These are phyloP conservation scores for Telfairia occidentalis DNA, from an alignment of 331 rosid species.

Conservation along the genomic window DNA sequence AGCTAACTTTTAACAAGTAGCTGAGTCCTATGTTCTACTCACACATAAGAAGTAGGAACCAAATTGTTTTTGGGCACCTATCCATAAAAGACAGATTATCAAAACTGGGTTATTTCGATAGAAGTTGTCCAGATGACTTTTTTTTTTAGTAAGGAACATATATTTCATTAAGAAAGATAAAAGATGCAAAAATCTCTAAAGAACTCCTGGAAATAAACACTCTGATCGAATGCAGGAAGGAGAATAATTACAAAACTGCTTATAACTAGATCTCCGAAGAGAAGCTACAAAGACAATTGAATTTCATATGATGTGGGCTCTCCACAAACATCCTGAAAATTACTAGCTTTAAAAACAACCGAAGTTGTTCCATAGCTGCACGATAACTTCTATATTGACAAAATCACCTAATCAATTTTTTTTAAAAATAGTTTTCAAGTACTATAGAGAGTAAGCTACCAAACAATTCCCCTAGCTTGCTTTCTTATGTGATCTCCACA, in stretches of 20 bases:
- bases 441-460: no score
- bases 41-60: slow-evolving; percentile 2
- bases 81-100: not conserved
- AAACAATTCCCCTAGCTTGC: no score
- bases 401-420: no score
- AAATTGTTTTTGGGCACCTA: not conserved
- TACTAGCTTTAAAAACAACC: no score
- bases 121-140: not conserved
- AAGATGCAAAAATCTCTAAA: not conserved
- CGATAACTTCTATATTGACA: no score
- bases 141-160: not conserved
- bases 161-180: not conserved
- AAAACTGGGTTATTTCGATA: not conserved
- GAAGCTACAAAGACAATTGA: not conserved
- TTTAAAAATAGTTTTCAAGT: no score
- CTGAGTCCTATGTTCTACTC: not conserved
- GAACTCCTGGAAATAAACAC: slow-evolving; percentile 1
- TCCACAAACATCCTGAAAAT: not conserved
- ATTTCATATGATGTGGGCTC: not conserved
- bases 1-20: not conserved
- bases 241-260: not conserved
- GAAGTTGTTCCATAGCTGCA: no score
- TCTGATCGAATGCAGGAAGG: not conserved
- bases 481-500: no score
- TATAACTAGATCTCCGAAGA: not conserved